These are phyloP conservation scores for Starmera quercuum DNA, from an alignment of 805 yeast species.

Conservation along the genomic window DNA sequence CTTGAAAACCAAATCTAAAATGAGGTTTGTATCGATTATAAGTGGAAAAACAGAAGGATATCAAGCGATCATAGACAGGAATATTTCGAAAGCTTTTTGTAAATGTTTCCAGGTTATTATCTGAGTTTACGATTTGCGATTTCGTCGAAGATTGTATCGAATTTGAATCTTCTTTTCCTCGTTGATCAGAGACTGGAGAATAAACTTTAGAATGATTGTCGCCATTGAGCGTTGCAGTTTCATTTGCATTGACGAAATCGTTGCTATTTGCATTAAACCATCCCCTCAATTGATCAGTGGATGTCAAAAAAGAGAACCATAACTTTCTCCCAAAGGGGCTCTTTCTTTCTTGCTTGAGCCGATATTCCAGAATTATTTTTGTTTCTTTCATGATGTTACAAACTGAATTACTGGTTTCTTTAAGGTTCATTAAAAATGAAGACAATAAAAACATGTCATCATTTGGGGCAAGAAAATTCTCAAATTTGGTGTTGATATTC, in stretches of 20 bases:
- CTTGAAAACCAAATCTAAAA: constrained; percentile 39
- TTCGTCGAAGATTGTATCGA: background rate
- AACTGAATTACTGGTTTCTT: constrained; percentile 28
- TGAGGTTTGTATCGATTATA: constrained; percentile 22
- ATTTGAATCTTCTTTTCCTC: background rate
- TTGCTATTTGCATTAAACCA: constrained; percentile 25
- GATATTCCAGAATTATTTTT: constrained; percentile 20
- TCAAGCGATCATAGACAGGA: constrained; percentile 1
- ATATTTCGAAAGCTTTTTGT: background rate
- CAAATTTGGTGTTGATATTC: constrained; percentile 15
- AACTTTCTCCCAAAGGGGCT: constrained; percentile 30
- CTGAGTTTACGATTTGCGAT: background rate
- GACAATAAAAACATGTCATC: constrained; percentile 44
- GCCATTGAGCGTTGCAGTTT: constrained; percentile 29
- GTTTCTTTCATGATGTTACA: constrained; percentile 24
- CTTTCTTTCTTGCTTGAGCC: constrained; percentile 24
- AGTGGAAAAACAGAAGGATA: too few relatives aligned
- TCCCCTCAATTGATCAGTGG: constrained; percentile 24
- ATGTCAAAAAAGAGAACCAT: constrained; percentile 36
- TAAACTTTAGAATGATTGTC: constrained; percentile 7
- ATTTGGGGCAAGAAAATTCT: constrained; percentile 31
- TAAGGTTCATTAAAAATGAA: constrained; percentile 40
- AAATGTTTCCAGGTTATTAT: background rate
- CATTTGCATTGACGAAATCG: constrained; percentile 18
- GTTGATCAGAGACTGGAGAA: background rate